phyloP scores from a whole-genome alignment of 2,329 filamentous ascomycete species.

The Geosmithia putterillii region DNA sequence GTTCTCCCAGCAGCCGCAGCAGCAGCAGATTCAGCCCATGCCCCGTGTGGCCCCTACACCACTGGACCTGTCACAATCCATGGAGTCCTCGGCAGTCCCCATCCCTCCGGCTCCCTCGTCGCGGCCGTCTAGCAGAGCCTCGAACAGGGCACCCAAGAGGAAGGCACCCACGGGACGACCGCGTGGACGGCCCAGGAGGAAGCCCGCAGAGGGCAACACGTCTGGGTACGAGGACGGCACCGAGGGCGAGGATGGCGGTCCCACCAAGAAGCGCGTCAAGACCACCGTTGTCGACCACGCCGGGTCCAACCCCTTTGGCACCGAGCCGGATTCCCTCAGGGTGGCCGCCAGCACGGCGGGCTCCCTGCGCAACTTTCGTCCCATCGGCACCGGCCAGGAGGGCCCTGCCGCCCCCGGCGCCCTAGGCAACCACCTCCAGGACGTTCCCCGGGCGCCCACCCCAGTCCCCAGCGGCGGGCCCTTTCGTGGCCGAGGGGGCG shows the following conservation, averaged over 20 bases:
- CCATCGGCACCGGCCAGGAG: slow-evolving; percentile 38
- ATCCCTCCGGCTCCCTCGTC: slow-evolving; percentile 23
- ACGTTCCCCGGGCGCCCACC: slow-evolving; percentile 65
- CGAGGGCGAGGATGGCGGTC: slow-evolving; percentile 44
- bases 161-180: slow-evolving; percentile 40
- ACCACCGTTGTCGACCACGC: slow-evolving; percentile 61
- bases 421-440: slow-evolving; percentile 46
- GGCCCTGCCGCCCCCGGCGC: slow-evolving; percentile 15
- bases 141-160: slow-evolving; percentile 26
- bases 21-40: slow-evolving; percentile 6
- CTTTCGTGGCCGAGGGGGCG: slow-evolving; percentile 1
- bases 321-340: slow-evolving; percentile 65
- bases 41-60: slow-evolving; percentile 22
- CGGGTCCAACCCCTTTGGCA: slow-evolving; percentile 60
- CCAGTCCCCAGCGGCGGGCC: slow-evolving; percentile 48
- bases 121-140: slow-evolving; percentile 48
- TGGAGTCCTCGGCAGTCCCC: slow-evolving; percentile 8
- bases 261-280: slow-evolving; percentile 61
- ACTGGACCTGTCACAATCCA: slow-evolving; percentile 11
- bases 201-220: slow-evolving; percentile 49
- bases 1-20: slow-evolving; percentile 7
- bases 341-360: slow-evolving; percentile 87
- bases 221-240: slow-evolving; percentile 61
- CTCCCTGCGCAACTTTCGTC: slow-evolving; percentile 74
- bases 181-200: slow-evolving; percentile 43